A percentile compares a stretch with the other conserved stretches of the same genome.
Evolutionary conservation across 2,329 filamentous ascomycete species (phyloP).

Genomic region (Aspergillus ustus): DNA sequence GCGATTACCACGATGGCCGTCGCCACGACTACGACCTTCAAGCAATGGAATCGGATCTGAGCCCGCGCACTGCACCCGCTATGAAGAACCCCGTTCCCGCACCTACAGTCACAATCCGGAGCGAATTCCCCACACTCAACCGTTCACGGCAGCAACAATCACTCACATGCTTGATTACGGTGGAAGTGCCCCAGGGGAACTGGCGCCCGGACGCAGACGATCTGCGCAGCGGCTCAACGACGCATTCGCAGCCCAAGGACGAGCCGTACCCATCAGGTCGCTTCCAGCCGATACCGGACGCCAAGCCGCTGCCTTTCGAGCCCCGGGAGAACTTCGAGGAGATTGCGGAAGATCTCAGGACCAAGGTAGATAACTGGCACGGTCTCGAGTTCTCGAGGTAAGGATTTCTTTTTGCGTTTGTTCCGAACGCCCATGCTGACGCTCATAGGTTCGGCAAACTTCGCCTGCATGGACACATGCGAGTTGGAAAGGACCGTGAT

Average conservation of each 20-base stretch:
- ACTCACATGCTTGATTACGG: slow-evolving; percentile 88
- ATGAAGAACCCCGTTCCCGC: slow-evolving; percentile 86
- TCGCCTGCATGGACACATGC: slow-evolving; percentile 83
- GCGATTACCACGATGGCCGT: slow-evolving; percentile 77
- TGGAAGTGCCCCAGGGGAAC: slow-evolving; percentile 91
- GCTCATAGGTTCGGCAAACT: slow-evolving; percentile 82
- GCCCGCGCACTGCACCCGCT: slow-evolving; percentile 64
- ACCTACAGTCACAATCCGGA: slow-evolving; percentile 90
- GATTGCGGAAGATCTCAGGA: slow-evolving; percentile 81
- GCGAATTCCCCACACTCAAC: slow-evolving; percentile 93
- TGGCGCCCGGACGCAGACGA: slow-evolving; percentile 88
- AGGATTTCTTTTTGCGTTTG: slow-evolving; percentile 24
- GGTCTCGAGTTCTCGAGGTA: slow-evolving; percentile 86
- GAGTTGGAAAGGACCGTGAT: slow-evolving; percentile 92
- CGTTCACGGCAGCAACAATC: slow-evolving; percentile 93
- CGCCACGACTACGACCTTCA: slow-evolving; percentile 95
- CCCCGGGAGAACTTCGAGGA: slow-evolving; percentile 77
- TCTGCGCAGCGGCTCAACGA: slow-evolving; percentile 60
- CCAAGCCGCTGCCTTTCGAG: slow-evolving; percentile 73
- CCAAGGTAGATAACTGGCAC: slow-evolving; percentile 97
- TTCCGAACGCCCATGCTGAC: slow-evolving; percentile 5
- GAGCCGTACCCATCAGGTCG: slow-evolving; percentile 59
- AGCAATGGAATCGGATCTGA: slow-evolving; percentile 86
- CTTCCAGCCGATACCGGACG: slow-evolving; percentile 49
- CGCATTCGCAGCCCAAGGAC: slow-evolving; percentile 50